These are phyloP conservation scores for Pyrenopolyporus hunteri DNA, from an alignment of 495 filamentous ascomycete species.

Conservation along the genomic window DNA sequence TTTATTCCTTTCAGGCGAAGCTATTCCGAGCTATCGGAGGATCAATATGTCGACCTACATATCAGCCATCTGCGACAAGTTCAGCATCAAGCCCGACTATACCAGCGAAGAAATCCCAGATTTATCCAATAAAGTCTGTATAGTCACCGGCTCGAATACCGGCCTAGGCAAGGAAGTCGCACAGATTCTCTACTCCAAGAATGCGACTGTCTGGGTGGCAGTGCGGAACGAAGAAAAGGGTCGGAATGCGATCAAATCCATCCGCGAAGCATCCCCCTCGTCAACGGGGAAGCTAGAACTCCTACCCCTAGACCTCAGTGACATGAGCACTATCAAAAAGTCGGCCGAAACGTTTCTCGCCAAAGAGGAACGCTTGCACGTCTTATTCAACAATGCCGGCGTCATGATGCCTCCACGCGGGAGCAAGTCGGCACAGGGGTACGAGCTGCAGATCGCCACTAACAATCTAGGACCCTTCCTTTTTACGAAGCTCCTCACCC, in stretches of 20 bases:
- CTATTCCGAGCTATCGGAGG: no score
- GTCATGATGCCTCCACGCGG: conserved; percentile 41
- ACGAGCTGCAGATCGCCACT: conserved; percentile 48
- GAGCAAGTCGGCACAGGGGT: conserved; percentile 45
- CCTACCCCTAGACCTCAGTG: conserved; percentile 39
- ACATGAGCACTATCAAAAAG: conserved; percentile 36
- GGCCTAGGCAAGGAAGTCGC: conserved; percentile 57
- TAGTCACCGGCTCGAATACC: conserved; percentile 59
- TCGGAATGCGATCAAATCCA: conserved; percentile 35
- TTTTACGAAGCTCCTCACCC: conserved; percentile 54
- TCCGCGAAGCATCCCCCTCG: conserved; percentile 35
- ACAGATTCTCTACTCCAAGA: conserved; percentile 51
- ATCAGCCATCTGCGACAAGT: conserved; percentile 21
- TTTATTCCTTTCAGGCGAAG: no score
- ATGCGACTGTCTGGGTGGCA: conserved; percentile 60
- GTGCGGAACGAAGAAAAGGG: conserved; percentile 51
- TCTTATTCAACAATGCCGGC: conserved; percentile 42
- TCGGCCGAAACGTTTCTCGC: conserved; percentile 35
- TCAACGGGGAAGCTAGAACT: conserved; percentile 41
- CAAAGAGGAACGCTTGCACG: conserved; percentile 35
- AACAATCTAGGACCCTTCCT: conserved; percentile 52
- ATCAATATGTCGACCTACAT: conserved; percentile 18
- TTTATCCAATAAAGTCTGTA: conserved; percentile 41
- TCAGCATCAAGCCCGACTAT: conserved; percentile 38
- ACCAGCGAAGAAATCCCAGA: conserved; percentile 43